These are phyloP conservation scores for Echinosophora koreensis DNA, from an alignment of 306 rosid genomes.

Conservation along the genomic window DNA sequence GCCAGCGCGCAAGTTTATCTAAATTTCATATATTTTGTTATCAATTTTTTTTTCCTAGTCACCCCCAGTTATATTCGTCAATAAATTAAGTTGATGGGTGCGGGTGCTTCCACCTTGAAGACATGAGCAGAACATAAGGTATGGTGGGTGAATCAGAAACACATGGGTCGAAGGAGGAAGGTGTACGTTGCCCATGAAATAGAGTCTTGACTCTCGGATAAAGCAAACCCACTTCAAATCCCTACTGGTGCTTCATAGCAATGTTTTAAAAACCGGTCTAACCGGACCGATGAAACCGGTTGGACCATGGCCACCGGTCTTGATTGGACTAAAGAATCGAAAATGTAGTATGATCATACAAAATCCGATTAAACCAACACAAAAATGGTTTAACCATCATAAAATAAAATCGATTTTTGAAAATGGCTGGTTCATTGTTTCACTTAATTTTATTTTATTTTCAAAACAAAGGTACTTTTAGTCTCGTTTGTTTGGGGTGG, in stretches of 20 bases:
- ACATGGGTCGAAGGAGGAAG: background rate
- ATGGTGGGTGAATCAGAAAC: conserved; percentile 29
- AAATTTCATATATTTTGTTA: background rate
- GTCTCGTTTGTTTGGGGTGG: no score
- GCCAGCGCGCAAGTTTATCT: background rate
- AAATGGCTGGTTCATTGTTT: no score
- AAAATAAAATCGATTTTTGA: no score
- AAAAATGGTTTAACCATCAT: no score
- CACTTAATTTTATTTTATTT: no score
- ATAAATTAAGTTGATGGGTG: background rate
- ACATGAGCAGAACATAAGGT: background rate
- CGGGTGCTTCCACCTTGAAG: conserved; percentile 10
- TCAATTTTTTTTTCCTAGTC: background rate
- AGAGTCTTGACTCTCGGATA: background rate
- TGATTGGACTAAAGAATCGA: no score
- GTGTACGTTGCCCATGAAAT: background rate
- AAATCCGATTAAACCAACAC: no score
- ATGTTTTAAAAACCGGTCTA: no score
- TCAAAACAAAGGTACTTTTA: no score
- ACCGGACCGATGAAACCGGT: no score
- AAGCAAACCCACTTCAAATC: background rate
- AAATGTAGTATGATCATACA: no score
- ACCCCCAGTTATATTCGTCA: background rate
- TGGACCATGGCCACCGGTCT: no score
- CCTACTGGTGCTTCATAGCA: background rate